Evolutionary conservation across 2,329 filamentous ascomycete genomes (phyloP).

Genomic region (Chalaropsis ovoidea): DNA sequence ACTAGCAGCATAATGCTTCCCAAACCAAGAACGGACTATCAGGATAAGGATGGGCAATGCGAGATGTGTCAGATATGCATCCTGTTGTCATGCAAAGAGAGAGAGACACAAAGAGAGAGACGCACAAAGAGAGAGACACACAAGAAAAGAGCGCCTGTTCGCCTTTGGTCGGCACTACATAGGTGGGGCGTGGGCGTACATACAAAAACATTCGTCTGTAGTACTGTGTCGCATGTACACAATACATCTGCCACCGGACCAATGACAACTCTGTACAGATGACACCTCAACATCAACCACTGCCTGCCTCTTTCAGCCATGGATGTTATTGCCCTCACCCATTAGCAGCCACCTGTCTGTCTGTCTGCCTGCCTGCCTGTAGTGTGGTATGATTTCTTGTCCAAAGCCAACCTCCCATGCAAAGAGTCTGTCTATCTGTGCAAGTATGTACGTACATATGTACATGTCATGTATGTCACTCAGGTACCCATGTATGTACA

Average conservation of each 20-base stretch:
- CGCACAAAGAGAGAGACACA: background rate
- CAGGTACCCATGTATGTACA: background rate
- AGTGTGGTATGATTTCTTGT: background rate
- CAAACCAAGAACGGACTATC: background rate
- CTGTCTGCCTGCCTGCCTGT: background rate
- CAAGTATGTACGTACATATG: background rate
- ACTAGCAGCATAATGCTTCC: constrained; percentile 6
- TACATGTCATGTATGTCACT: background rate
- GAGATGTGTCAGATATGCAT: constrained; percentile 10
- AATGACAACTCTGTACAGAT: background rate
- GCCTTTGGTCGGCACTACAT: background rate
- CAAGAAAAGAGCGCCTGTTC: background rate
- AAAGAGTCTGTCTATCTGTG: background rate
- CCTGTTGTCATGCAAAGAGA: constrained; percentile 13
- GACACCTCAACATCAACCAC: background rate
- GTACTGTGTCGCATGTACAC: background rate
- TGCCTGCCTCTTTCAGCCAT: background rate
- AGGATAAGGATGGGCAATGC: background rate
- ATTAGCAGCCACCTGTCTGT: too few species aligned
- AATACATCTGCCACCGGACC: background rate
- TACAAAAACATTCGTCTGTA: background rate
- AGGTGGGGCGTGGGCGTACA: background rate
- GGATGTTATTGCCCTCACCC: too few species aligned
- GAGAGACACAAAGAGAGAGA: background rate
- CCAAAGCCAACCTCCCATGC: too few species aligned